Percentiles rank a stretch among this genome's conserved stretches.
These are phyloP conservation scores for Litsea cubeba DNA, from an alignment of 164 flowering plant species.

Conservation along the genomic window DNA sequence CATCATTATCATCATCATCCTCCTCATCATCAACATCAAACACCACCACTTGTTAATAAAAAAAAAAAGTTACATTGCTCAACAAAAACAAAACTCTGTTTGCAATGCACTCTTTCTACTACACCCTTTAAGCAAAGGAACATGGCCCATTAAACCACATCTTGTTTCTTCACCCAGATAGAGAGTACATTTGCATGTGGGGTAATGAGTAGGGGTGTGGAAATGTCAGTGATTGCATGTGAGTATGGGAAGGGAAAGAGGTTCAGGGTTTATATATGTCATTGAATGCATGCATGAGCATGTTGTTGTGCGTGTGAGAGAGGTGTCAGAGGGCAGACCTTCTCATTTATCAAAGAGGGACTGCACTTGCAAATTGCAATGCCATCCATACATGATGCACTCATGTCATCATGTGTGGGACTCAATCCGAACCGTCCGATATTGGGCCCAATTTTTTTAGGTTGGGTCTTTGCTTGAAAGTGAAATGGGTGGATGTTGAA, in stretches of 20 bases:
- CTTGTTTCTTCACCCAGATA: neutral
- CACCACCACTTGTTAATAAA: neutral
- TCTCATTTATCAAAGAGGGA: neutral
- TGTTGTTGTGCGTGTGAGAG: constrained; percentile 4
- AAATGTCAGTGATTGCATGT: constrained; percentile 16
- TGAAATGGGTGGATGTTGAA: too few relatives aligned
- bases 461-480: too few relatives aligned
- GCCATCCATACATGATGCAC: too few relatives aligned
- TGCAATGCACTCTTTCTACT: neutral
- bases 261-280: neutral
- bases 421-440: too few relatives aligned
- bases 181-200: constrained; percentile 16
- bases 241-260: constrained; percentile 14
- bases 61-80: neutral
- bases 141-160: neutral
- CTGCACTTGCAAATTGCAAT: neutral
- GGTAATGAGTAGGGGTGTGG: constrained; percentile 13
- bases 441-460: too few relatives aligned
- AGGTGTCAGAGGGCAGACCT: neutral
- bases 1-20: constrained; percentile 41
- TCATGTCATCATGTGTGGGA: too few relatives aligned
- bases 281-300: constrained; percentile 21
- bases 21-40: neutral
- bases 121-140: neutral
- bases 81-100: neutral